These are phyloP conservation scores for Gaertneriomyces sp. DNA, from an alignment of 192 early-diverging fungal genomes.

Conservation along the genomic window DNA sequence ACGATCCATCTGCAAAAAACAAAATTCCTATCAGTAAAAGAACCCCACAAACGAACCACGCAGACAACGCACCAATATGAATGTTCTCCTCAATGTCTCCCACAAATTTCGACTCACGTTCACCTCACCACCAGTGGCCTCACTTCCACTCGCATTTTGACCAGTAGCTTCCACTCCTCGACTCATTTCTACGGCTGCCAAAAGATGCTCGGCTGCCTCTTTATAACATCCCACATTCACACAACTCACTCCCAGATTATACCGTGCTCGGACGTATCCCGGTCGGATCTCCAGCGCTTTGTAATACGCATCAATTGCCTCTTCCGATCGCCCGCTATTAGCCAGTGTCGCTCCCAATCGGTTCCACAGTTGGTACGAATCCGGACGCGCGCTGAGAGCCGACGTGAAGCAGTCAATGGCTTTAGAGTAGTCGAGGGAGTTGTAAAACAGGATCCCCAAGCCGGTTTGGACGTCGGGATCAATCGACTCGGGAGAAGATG, in stretches of 20 bases:
- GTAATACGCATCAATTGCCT: constrained; percentile 88
- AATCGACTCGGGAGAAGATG: constrained; percentile 31
- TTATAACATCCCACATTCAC: constrained; percentile 81
- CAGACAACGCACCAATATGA: constrained; percentile 31
- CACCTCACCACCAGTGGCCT: constrained; percentile 5
- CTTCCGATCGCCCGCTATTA: constrained; percentile 55
- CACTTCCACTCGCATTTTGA: too few relatives aligned
- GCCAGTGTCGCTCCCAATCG: constrained; percentile 90
- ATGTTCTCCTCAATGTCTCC: constrained; percentile 33
- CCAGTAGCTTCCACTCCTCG: neutral
- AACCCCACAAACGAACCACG: neutral
- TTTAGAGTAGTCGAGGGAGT: constrained; percentile 89
- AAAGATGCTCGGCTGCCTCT: constrained; percentile 87
- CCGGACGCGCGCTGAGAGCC: constrained; percentile 75
- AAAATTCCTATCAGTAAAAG: neutral
- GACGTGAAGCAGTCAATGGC: constrained; percentile 91
- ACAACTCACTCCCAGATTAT: constrained; percentile 88
- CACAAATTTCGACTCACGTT: constrained; percentile 37
- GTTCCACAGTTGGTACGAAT: constrained; percentile 91
- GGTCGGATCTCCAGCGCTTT: constrained; percentile 89
- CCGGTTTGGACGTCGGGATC: constrained; percentile 90
- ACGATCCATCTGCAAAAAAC: constrained; percentile 29
- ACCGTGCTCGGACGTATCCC: constrained; percentile 85
- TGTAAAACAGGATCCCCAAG: constrained; percentile 88
- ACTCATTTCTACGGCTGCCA: constrained; percentile 78